Evolutionary conservation across 345 rosid genomes (phyloP), one percentile per base, ranked within the genome.

Genomic region (Nasturtium officinale): DNA sequence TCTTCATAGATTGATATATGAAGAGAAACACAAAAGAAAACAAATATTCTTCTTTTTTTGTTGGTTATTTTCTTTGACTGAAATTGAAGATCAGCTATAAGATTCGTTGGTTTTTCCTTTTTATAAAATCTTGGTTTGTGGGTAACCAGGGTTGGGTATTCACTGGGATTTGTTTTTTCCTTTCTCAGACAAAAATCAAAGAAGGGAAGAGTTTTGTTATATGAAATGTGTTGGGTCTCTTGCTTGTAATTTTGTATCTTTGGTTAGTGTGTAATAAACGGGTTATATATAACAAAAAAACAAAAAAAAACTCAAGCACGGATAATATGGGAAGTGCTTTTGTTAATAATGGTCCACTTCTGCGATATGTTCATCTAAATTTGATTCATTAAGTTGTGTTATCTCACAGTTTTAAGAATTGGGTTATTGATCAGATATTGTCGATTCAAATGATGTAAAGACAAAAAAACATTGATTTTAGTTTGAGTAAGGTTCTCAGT

Each of bases 141-240:
- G 26, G 51, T 38, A 53, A 67, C 61, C 61, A 38, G 38, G 50
- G 50, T 67, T 67, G 50, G 69, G 20, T 30, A 46, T 48, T 48
- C 30, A 47, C 45, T 65, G 17, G 37, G 61, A 23, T 52, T 67
- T 51, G 55, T 51, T 46, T 65, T 65, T 53, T 26, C n/a, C 3
- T 65, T 59, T 59, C 67, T 65, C 37, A 67, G 66, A 74, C 77
- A 74, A 65, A 71, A 73, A 56, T 66, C 66, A 6, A 73, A 67
- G 43, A 59, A 52, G 67, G 52, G 61, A 48, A 66, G 67, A 20
- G 61, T 13, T 57, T 58, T 57, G 28, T 25, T 48, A 30, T 67
- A 67, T 38, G 53, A 17, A 60, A 28, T 57, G 54, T 58, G 37
- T 67, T 50, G 54, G 54, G 63, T 73, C 56, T 21, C 33, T 42